Conservation (phyloP, 2,329 filamentous ascomycete genomes). For the Sporothrix mexicana region DNA sequence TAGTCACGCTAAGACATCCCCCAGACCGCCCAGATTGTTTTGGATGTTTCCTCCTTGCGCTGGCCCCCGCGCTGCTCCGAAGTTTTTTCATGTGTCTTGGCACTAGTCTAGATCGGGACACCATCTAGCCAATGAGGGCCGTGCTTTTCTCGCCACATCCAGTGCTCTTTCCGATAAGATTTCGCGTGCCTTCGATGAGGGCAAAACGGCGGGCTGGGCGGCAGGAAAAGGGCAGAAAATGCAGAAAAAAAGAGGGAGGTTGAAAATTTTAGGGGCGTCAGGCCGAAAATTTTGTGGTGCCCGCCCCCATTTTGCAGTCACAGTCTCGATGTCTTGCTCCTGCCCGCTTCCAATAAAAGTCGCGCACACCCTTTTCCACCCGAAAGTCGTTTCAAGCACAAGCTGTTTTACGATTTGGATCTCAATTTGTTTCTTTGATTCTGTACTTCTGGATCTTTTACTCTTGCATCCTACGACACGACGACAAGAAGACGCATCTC, state of each 20-base stretch:
- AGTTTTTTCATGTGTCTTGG: conserved; percentile 33
- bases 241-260: conserved; percentile 25
- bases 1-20: conserved; percentile 12
- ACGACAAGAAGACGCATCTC: not conserved
- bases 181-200: conserved; percentile 37
- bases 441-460: not conserved
- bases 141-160: conserved; percentile 34
- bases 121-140: conserved; percentile 29
- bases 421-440: not conserved
- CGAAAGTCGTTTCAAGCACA: not conserved
- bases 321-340: not conserved
- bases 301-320: not conserved
- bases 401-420: not conserved
- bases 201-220: conserved; percentile 14
- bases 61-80: conserved; percentile 30
- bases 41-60: not conserved
- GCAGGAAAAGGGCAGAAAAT: not conserved
- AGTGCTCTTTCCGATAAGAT: conserved; percentile 40
- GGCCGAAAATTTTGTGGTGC: conserved; percentile 25
- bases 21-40: conserved; percentile 14
- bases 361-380: conserved; percentile 26
- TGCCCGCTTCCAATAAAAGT: conserved; percentile 25
- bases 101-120: conserved; percentile 24
- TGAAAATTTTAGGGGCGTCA: conserved; percentile 28
- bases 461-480: conserved; percentile 6